phyloP scores from a whole-genome alignment of 2,329 filamentous ascomycete species.

The Pestalotiopsis sp. region DNA sequence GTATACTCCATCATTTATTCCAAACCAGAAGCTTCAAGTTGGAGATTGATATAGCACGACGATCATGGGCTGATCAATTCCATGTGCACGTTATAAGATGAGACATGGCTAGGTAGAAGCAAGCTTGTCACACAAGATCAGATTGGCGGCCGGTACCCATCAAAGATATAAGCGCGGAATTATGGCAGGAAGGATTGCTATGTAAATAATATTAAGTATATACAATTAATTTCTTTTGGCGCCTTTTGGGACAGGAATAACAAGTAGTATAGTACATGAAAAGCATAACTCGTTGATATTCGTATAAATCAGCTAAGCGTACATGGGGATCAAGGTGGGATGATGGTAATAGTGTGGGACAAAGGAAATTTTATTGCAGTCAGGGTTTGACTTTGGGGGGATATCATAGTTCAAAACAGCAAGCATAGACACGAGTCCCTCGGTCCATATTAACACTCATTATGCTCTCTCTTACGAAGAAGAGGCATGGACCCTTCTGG shows the following conservation, averaged over 20 bases:
- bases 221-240: not conserved
- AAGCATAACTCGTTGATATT: conserved; percentile 1
- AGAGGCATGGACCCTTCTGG: conserved; percentile 15
- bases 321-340: conserved; percentile 5
- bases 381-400: not conserved
- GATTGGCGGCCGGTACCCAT: too few species aligned
- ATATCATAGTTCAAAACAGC: not conserved
- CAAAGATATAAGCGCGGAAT: too few species aligned
- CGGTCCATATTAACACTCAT: too few species aligned
- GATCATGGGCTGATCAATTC: too few species aligned
- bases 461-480: not conserved
- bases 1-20: too few species aligned
- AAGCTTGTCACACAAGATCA: too few species aligned
- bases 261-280: not conserved
- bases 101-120: too few species aligned
- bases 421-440: not conserved
- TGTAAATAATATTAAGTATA: too few species aligned
- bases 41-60: too few species aligned
- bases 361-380: conserved; percentile 3
- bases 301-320: conserved; percentile 10
- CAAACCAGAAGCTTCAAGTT: too few species aligned
- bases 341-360: not conserved
- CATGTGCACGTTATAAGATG: too few species aligned
- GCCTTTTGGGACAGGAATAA: not conserved
- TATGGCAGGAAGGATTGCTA: too few species aligned